Evolutionary conservation across 2,329 filamentous ascomycete genomes (phyloP), one percentile per base, ranked within the genome.

Genomic region (Neofusicoccum sp.): DNA sequence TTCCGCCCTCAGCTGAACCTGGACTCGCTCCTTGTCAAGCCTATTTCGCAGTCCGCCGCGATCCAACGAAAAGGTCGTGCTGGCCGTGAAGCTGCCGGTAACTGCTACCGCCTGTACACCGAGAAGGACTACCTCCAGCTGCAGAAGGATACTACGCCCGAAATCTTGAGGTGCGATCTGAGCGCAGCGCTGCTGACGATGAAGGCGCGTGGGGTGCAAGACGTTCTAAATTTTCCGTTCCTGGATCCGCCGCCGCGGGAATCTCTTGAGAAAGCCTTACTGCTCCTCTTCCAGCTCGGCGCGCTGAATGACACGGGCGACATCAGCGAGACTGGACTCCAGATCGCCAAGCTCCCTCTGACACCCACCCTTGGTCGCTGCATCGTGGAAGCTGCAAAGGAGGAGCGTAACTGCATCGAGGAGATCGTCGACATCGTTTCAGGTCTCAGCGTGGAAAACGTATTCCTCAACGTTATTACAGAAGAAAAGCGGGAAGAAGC

Each of bases 21-120:
- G 72, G 94, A 98, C 69, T 97, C 94, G 0, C 84, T 99, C 1
- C 83, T 98, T 0, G 89, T 92, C 2, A 96, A 96, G 67, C 89
- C 93, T 0, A 95, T 99, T 36, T 97, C 93, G 0, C 92, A 92
- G 71, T 97, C 94, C 0, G 96, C 95, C 0, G 94, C 95, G 0
- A 91, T 96, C 52, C 95, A 99, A 75, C 85, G 95, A 63, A 88
- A 92, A 59, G 95, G 95, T 74, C 91, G 95, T 79, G 95, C 95
- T 7, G 95, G 95, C 45, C 89, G 95, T 83, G 95, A 99, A 78
- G 92, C 89, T 0, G 86, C 93, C 0, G 95, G 95, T 1, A 92
- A 95, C 73, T 98, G 93, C 77, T 96, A 88, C 74, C 84, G 95
- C 45, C 80, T 99, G 1, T 99, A 97, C 74, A 96, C 94, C 0